Conservation (phyloP, 108 stramenopile genomes). For the Chaetoceros muelleri region DNA sequence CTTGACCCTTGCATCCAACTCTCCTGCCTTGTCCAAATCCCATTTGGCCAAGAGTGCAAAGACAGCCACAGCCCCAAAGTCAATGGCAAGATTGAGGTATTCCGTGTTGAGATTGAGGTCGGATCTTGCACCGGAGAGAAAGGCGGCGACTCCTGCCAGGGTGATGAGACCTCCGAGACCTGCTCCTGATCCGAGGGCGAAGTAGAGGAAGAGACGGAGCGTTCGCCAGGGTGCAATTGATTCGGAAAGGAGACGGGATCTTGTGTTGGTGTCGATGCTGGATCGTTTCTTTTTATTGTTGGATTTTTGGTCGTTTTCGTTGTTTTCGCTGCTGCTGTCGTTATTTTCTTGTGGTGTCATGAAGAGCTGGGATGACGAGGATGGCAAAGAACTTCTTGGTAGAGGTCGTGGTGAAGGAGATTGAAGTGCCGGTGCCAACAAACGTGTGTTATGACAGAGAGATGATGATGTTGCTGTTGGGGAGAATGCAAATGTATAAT, state of each 20-base stretch:
- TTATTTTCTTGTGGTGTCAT: too few relatives aligned
- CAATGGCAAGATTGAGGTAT: slow-evolving; percentile 70
- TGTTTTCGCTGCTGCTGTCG: background rate
- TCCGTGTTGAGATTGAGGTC: slow-evolving; percentile 68
- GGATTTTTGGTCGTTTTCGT: slow-evolving; percentile 1
- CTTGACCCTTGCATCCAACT: slow-evolving; percentile 45
- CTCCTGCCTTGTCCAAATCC: slow-evolving; percentile 50
- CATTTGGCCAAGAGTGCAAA: slow-evolving; percentile 49
- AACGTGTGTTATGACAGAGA: too few relatives aligned
- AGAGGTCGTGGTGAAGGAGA: too few relatives aligned
- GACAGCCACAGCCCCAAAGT: slow-evolving; percentile 65
- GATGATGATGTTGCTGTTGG: too few relatives aligned
- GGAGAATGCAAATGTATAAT: too few relatives aligned
- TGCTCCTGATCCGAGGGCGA: slow-evolving; percentile 56
- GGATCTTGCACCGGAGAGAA: slow-evolving; percentile 31
- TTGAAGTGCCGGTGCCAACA: too few relatives aligned
- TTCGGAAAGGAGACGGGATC: slow-evolving; percentile 55
- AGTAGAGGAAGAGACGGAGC: slow-evolving; percentile 60
- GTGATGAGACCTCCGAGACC: slow-evolving; percentile 65
- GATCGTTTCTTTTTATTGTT: slow-evolving; percentile 10
- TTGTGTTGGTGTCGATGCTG: slow-evolving; percentile 17
- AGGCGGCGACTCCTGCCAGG: slow-evolving; percentile 40
- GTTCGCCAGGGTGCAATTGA: slow-evolving; percentile 78
- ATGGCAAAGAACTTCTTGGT: too few relatives aligned
- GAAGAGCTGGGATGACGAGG: too few relatives aligned